Evolutionary conservation across 1,284 basidiomycete genomes (phyloP).

Genomic region (Cryptococcus amylolentus): DNA sequence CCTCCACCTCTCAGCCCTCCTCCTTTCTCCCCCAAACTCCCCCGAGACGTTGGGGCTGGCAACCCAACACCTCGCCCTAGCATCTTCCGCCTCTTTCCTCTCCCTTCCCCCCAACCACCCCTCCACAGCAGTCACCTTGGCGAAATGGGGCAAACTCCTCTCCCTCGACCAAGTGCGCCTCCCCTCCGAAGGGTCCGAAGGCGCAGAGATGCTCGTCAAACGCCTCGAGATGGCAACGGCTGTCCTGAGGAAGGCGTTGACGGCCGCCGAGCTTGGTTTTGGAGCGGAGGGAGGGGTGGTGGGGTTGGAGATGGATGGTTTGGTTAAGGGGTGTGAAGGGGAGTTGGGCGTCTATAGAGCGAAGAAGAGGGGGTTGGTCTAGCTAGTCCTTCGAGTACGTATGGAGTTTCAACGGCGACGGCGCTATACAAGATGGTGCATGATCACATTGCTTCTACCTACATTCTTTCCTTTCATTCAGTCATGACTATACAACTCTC

Average conservation of each 20-base stretch:
- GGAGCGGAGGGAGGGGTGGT: conserved; percentile 44
- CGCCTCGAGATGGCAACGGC: conserved; percentile 63
- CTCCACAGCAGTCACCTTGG: conserved; percentile 66
- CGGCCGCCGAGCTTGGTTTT: conserved; percentile 38
- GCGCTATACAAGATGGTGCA: neutral
- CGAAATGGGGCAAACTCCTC: conserved; percentile 77
- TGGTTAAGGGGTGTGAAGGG: conserved; percentile 30
- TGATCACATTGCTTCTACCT: neutral
- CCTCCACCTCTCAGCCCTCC: conserved; percentile 57
- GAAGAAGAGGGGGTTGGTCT: neutral
- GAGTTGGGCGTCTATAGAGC: conserved; percentile 18
- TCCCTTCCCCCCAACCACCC: conserved; percentile 68
- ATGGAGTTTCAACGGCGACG: neutral
- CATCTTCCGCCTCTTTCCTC: conserved; percentile 57
- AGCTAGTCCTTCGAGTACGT: neutral
- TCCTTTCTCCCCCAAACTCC: conserved; percentile 24
- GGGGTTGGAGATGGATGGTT: conserved; percentile 33
- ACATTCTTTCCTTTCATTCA: neutral
- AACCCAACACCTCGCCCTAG: conserved; percentile 59
- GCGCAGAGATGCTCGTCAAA: conserved; percentile 54
- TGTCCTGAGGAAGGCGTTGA: conserved; percentile 60
- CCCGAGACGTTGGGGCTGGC: conserved; percentile 33
- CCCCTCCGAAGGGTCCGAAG: neutral
- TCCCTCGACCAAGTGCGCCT: neutral
- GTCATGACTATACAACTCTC: neutral